phyloP scores from a whole-genome alignment of 345 rosid genomes.

The Aegle marmelos region DNA sequence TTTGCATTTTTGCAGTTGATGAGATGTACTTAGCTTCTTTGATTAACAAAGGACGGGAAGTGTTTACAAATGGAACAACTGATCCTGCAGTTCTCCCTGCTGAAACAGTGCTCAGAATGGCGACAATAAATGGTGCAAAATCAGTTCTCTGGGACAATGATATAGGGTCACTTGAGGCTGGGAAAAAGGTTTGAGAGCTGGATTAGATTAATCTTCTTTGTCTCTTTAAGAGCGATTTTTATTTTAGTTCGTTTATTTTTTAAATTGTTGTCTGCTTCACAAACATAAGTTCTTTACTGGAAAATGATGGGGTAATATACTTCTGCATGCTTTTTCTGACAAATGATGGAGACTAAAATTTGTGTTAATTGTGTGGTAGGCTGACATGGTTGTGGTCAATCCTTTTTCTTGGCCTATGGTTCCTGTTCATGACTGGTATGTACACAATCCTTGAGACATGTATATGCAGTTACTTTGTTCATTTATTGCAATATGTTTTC shows the following conservation, averaged over 20 bases:
- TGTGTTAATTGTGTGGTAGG: slow-evolving; percentile 34
- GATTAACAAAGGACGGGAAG: slow-evolving; percentile 63
- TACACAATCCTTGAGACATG: neutral
- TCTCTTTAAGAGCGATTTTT: neutral
- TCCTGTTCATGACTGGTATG: slow-evolving; percentile 66
- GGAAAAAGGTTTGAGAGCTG: slow-evolving; percentile 50
- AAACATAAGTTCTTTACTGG: neutral
- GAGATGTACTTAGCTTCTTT: slow-evolving; percentile 73
- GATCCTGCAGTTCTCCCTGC: slow-evolving; percentile 72
- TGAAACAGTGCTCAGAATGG: slow-evolving; percentile 59
- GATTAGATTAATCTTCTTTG: neutral
- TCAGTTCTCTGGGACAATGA: slow-evolving; percentile 70
- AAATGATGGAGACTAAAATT: slow-evolving; percentile 6
- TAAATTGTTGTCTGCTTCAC: neutral
- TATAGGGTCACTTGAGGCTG: slow-evolving; percentile 67
- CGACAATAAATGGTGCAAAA: slow-evolving; percentile 63
- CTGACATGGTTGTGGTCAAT: slow-evolving; percentile 60
- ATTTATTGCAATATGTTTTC: neutral
- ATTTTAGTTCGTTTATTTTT: too few species aligned
- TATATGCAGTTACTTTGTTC: neutral
- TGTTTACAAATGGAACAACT: slow-evolving; percentile 36
- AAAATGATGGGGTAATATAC: neutral
- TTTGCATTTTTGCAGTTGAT: slow-evolving; percentile 45
- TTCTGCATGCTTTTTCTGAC: slow-evolving; percentile 9
- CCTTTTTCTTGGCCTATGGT: slow-evolving; percentile 56